These are phyloP conservation scores for Petunia axillaris DNA, from an alignment of 257 asterid genomes.

Conservation along the genomic window DNA sequence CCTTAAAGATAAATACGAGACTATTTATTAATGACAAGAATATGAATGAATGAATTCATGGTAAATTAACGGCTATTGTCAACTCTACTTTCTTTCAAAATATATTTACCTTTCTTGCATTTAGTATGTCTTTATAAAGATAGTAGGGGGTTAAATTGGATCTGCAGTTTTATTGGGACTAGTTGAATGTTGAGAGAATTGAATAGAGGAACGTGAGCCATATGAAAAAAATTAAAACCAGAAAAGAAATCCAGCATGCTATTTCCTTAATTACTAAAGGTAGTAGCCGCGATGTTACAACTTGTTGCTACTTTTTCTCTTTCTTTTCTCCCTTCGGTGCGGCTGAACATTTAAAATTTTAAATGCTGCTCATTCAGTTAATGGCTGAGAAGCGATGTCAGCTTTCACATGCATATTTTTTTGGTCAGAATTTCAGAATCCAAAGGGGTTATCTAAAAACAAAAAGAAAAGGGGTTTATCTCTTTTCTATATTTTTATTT, in stretches of 20 bases:
- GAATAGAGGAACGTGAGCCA: slow-evolving; percentile 18
- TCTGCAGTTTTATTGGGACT: neutral
- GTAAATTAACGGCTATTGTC: too few relatives aligned
- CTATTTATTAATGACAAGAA: too few relatives aligned
- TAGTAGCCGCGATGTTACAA: neutral
- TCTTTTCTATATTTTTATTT: neutral
- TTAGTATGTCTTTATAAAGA: neutral
- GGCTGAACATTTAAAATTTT: neutral
- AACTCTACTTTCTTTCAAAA: too few relatives aligned
- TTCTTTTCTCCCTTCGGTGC: neutral
- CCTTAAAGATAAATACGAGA: too few relatives aligned
- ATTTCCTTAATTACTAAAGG: neutral
- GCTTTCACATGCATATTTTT: slow-evolving; percentile 37
- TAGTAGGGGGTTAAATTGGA: neutral
- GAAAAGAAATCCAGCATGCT: neutral
- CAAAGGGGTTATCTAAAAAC: too few relatives aligned
- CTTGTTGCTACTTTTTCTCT: neutral
- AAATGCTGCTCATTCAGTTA: neutral
- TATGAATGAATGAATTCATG: too few relatives aligned
- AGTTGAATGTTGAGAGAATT: slow-evolving; percentile 13
- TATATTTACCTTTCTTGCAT: neutral
- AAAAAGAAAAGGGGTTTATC: too few relatives aligned
- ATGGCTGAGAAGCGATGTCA: slow-evolving; percentile 25
- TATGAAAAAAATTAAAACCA: neutral
- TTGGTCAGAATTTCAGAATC: slow-evolving; percentile 14